phyloP scores from a whole-genome alignment of 2,329 filamentous ascomycete species.

The Alternaria infectoria region DNA sequence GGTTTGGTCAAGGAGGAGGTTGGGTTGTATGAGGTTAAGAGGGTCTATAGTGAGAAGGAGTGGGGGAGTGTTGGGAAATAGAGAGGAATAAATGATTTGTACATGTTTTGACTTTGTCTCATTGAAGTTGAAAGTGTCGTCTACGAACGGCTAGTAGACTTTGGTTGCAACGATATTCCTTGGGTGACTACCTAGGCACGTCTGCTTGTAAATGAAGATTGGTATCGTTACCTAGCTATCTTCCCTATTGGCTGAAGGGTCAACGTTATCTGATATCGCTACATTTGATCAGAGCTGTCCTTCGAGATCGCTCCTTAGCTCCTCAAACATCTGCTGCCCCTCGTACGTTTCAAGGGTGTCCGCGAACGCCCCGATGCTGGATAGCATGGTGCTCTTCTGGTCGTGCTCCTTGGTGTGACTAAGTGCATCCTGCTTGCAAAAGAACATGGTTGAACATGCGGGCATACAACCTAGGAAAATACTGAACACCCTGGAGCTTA shows the following conservation, averaged over 20 bases:
- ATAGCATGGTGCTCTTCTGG: too few species aligned
- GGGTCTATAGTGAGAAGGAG: conserved; percentile 20
- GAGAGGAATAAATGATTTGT: not conserved
- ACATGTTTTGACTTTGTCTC: not conserved
- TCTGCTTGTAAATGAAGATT: not conserved
- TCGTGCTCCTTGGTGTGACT: too few species aligned
- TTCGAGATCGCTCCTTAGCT: not conserved
- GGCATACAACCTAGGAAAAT: not conserved
- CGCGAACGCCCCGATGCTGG: too few species aligned
- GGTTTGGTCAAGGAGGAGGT: conserved; percentile 18
- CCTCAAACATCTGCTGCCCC: not conserved
- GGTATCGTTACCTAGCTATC: not conserved
- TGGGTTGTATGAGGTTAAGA: conserved; percentile 26
- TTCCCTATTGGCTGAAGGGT: not conserved
- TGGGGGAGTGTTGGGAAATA: conserved; percentile 15
- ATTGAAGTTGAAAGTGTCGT: not conserved
- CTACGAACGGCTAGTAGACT: not conserved
- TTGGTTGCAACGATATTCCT: not conserved
- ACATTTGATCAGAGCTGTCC: not conserved
- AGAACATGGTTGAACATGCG: too few species aligned
- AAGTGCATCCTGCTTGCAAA: too few species aligned
- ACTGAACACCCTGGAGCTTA: not conserved
- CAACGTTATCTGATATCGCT: not conserved
- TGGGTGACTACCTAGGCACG: not conserved
- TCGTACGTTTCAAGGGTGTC: too few species aligned